Evolutionary conservation across 495 filamentous ascomycete genomes (phyloP), one percentile per base, ranked within the genome.

Genomic region (Aspergillus indologenus): DNA sequence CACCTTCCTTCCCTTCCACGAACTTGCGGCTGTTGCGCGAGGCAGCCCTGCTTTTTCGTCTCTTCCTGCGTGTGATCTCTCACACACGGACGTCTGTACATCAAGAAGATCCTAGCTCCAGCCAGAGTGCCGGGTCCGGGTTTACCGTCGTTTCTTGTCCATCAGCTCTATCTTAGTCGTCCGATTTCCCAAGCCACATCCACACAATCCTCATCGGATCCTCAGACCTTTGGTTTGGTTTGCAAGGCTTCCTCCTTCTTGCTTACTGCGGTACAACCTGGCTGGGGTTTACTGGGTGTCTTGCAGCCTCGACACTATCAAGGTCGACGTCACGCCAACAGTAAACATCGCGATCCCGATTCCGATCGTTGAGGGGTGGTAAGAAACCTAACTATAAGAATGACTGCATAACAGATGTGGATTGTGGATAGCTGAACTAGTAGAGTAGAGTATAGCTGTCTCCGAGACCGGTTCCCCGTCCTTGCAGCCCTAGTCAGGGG

Each of bases 71-170:
- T 57, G 54, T 56, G 55, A 62, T 61, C 58, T 55, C 58, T 59
- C 56, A 58, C 42, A 42, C 47, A 9, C 26, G 29, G 31, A 18
- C 42, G 18, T 22, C 20, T 17, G 20, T 8, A 45, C 53, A 46
- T 29, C 48, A 17, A 53, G 62, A 53, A 58, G 61, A 64, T 67
- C 61, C 59, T 65, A 63, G 65, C 58, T 60, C 43, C 58, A 68
- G 65, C 65, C 65, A 68, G 62, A 68, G 60, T 65, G 65, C 45
- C 65, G 65, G 65, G 61, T 58, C 61, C 55, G 5, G 23, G 34
- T 40, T 40, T 4, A 3, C 3, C 26, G 4, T 29, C 34, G 12
- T 40, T 11, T 8, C 34, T 40, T 29, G 34, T 40, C 34, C 12
- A 40, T 40, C 24, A 29, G 48, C 17, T 29, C 48, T 31, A 51